Evolutionary conservation across 495 filamentous ascomycete species (phyloP), one percentile per base, ranked within the genome.

Genomic region (Talaromyces ruber): DNA sequence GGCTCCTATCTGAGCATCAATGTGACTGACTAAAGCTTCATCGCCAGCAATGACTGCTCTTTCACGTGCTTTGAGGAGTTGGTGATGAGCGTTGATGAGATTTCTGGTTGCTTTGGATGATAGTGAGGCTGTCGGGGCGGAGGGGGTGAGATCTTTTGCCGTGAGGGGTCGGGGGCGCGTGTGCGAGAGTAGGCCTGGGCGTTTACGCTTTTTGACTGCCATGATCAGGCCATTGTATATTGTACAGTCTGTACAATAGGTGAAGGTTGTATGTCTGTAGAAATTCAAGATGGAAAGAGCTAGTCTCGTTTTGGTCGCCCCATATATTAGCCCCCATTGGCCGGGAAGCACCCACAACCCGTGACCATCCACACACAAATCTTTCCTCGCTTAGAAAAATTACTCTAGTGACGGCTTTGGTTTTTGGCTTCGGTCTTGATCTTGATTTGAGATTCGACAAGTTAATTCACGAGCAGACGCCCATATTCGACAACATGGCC

Each of bases 11-110:
- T 82, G 72, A 1, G 80, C 75, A 39, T 86, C 78, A 30, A 94
- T 79, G 2, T 74, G 74, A 45, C 74, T 70, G 50, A 83, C 86
- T 37, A 74, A 72, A 11, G 70, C 72, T 39, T 73, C 69, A 68
- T 97, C 88, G 26, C 87, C 85, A 52, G 79, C 80, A 24, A 79
- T 70, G 9, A 85, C 45, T 18, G 94, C 94, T 66, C 87, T 83
- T 5, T 84, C 81, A 54, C 84, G 83, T 50, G 81, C 76, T 76
- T 97, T 98, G 65, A 92, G 82, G 39, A 98, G 81, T 28, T 84
- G 83, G 70, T 99, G 94, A 70, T 96, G 90, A 29, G 81, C 82
- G 64, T 90, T 87, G 67, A 99, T 96, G 59, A 96, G 77, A 59
- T 84, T 83, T 60, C 92, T 86, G 5, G 90, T 92, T 28, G 86